Evolutionary conservation across 352 stramenopile species (phyloP), one percentile per base, ranked within the genome.

Genomic region (Globisporangium parvum): DNA sequence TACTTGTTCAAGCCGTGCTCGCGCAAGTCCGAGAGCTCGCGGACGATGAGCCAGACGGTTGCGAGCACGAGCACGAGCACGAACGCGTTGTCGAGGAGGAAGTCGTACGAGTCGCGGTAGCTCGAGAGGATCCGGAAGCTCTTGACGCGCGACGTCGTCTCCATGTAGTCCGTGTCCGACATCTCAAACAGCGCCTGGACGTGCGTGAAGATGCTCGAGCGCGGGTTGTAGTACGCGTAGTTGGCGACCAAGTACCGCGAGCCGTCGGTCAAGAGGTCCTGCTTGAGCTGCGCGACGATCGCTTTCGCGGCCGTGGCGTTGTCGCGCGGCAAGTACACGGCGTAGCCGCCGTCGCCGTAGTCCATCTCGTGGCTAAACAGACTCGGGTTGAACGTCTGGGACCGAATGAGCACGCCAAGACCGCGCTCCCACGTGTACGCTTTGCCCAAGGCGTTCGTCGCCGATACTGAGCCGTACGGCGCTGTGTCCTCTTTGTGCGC

Each of bases 121-220:
- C 71, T 83, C 20, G 63, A 53, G 50, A 85, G 42, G 57, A 92
- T 81, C 14, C 75, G 79, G 63, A 92, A 90, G 55, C 73, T 90
- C 55, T 85, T 80, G 47, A 92, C 68, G 8, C 81, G 72, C 5
- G 69, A 60, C 12, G 79, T 87, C 14, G 77, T 79, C 55, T 88
- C 71, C 70, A 90, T 88, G 61, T 90, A 87, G 41, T 90, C 79
- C 10, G 81, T 90, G 51, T 85, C 77, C 26, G 73, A 87, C 66
- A 90, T 79, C 55, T 92, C 81, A 41, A 90, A 87, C 0, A 92
- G 64, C 18, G 66, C 77, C 31, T 89, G 75, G 3, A 92, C 63
- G 42, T 81, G 69, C 3, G 77, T 87, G 56, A 92, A 92, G n/a
- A 92, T 80, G 39, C 81, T 75, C 37, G 77, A 87, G n/a, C 65